These are phyloP conservation scores for Calocybe indica DNA, from an alignment of 768 basidiomycete genomes.

Conservation along the genomic window DNA sequence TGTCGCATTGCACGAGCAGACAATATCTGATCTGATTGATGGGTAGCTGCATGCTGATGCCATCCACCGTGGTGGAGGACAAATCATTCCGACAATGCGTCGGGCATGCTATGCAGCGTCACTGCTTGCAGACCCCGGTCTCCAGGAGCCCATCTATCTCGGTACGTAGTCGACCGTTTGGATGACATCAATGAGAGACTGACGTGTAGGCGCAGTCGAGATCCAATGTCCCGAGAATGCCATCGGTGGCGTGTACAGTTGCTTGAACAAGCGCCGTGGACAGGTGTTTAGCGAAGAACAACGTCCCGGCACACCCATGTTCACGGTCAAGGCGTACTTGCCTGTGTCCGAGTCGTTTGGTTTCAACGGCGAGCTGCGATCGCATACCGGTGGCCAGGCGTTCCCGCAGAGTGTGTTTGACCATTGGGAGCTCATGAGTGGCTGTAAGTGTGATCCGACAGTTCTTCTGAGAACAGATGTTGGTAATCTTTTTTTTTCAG, in stretches of 20 bases:
- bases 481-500: conserved; percentile 23
- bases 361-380: conserved; percentile 94
- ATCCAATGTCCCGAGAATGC: conserved; percentile 97
- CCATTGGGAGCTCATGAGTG: conserved; percentile 85
- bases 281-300: conserved; percentile 99
- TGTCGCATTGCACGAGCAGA: no score
- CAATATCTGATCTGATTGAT: no score
- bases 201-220: conserved; percentile 54
- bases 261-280: conserved; percentile 94
- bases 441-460: conserved; percentile 44
- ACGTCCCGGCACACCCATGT: conserved; percentile 97
- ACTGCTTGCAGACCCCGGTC: conserved; percentile 81
- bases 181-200: conserved; percentile 8
- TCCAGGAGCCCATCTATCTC: conserved; percentile 96
- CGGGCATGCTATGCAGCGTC: conserved; percentile 96
- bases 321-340: conserved; percentile 96
- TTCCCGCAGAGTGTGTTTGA: conserved; percentile 96
- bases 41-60: conserved; percentile 91
- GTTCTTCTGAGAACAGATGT: conserved; percentile 2
- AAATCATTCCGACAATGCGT: conserved; percentile 95
- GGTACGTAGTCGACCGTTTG: conserved; percentile 36
- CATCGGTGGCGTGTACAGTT: conserved; percentile 95
- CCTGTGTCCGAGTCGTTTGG: conserved; percentile 93
- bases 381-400: conserved; percentile 91
- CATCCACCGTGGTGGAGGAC: conserved; percentile 98